phyloP scores from a whole-genome alignment of 2,329 filamentous ascomycete genomes.

The Alternaria sp. region DNA sequence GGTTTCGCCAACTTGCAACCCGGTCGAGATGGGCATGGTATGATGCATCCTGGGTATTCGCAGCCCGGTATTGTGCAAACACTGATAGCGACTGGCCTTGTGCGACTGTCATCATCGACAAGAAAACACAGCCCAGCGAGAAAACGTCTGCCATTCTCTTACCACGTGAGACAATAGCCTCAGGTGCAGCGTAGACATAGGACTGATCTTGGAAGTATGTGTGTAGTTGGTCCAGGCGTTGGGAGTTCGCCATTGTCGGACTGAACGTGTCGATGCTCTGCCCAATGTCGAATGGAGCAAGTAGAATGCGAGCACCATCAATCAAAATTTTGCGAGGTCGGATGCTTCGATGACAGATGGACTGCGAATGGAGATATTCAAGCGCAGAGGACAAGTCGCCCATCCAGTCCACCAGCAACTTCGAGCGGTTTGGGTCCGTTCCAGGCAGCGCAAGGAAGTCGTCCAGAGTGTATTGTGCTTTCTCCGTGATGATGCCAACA shows the following conservation, averaged over 20 bases:
- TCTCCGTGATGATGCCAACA: conserved; percentile 43
- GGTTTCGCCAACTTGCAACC: conserved; percentile 43
- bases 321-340: conserved; percentile 50
- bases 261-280: conserved; percentile 36
- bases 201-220: conserved; percentile 43
- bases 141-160: conserved; percentile 50
- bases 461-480: conserved; percentile 47
- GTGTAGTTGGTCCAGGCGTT: conserved; percentile 39
- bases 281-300: conserved; percentile 48
- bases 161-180: conserved; percentile 45
- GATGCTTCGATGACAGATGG: conserved; percentile 47
- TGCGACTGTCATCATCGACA: conserved; percentile 48
- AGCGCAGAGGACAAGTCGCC: conserved; percentile 48
- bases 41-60: conserved; percentile 43
- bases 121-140: conserved; percentile 49
- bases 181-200: conserved; percentile 50
- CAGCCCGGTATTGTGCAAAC: conserved; percentile 44
- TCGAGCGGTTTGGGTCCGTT: conserved; percentile 39
- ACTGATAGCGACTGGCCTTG: conserved; percentile 45
- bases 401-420: conserved; percentile 50
- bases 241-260: conserved; percentile 34
- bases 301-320: conserved; percentile 41
- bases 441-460: conserved; percentile 44
- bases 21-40: conserved; percentile 50
- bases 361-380: conserved; percentile 47